Evolutionary conservation across 495 filamentous ascomycete species (phyloP), one percentile per base, ranked within the genome.

Genomic region (Neurospora sp.): DNA sequence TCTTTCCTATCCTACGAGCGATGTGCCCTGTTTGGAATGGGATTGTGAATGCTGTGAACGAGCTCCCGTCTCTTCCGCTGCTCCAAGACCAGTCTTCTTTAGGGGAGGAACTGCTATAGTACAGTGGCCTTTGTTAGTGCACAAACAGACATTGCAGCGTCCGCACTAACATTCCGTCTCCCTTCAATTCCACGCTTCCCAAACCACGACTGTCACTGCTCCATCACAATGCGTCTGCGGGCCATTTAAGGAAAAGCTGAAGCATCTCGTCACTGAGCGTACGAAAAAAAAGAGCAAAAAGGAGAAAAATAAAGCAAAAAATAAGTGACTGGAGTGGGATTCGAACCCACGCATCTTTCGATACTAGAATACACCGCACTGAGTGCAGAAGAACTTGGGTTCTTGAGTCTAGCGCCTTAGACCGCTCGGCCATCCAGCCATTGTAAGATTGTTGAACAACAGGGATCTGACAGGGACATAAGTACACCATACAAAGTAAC

Each of bases 391-490:
- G 70, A 76, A 66, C 37, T 3, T 31, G 7, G 14, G 14, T 37
- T 72, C 79, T 80, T 80, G 79, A 80, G 79, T 80, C 76, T 79
- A 75, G 69, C 78, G 77, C 78, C 78, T 80, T 80, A 80, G 77
- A 79, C 78, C 77, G 74, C 78, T 80, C 78, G 78, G 78, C 77
- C 78, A 80, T 71, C 76, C 74, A 77, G 77, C 77, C 77, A 37
- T 62, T 70, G 9, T 3, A 8, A 4, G 9, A 27, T 66, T 38
- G 23, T 38, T n/a, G 66, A 66, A 39, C 0, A 23, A n/a, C 27
- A 66, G 1, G 27, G 27, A 66, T 66, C 1, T 66, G 12, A 16
- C 14, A 66, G 1, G 0, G 1, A 0, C 1, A 8, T 18, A 66
- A 66, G 54, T 35, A 31, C 1, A 8, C 14, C 27, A 9, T 1